These are phyloP conservation scores for Salix arbutifolia DNA, from an alignment of 345 rosid genomes.

Conservation along the genomic window DNA sequence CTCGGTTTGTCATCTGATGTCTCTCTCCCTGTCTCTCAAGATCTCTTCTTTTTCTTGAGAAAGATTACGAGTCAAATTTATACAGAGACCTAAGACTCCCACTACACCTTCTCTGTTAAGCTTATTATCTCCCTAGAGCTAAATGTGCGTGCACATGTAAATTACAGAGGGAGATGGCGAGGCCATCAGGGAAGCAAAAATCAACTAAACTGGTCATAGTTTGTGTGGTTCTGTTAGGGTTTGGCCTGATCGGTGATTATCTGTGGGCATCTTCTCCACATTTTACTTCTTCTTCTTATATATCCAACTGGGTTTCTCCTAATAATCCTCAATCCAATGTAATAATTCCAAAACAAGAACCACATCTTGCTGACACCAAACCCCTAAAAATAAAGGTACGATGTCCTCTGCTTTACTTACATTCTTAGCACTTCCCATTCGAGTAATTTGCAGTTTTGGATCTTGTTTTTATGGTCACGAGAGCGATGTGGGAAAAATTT, in stretches of 20 bases:
- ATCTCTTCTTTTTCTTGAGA: neutral
- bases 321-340: neutral
- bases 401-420: neutral
- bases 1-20: neutral
- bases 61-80: neutral
- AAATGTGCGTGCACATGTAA: neutral
- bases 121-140: neutral
- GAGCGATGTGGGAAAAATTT: neutral
- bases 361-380: neutral
- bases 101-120: neutral
- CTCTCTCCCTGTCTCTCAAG: neutral
- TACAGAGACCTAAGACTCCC: neutral
- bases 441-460: neutral
- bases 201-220: constrained; percentile 41
- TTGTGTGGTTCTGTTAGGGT: constrained; percentile 43
- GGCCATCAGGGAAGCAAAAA: constrained; percentile 45
- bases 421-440: neutral
- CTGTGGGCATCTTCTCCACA: constrained; percentile 82
- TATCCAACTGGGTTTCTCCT: constrained; percentile 22
- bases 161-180: constrained; percentile 30
- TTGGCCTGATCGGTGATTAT: constrained; percentile 62
- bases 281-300: constrained; percentile 34
- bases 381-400: neutral
- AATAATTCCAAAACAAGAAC: constrained; percentile 9
- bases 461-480: neutral